Evolutionary conservation across 192 early-diverging fungal species (phyloP).

Genomic region (Umbelopsis ramanniana): DNA sequence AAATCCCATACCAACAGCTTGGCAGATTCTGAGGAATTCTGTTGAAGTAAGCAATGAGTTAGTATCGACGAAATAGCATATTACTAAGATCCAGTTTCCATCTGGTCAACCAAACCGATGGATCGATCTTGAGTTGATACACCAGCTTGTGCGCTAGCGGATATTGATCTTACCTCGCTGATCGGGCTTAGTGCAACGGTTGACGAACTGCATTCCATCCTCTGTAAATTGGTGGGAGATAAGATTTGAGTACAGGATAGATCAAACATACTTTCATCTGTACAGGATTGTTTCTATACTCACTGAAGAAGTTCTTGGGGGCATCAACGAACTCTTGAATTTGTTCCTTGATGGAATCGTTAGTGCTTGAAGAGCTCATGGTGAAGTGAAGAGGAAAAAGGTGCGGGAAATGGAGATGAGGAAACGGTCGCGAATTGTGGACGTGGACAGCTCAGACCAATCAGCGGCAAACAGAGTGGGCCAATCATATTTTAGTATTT

Average conservation of each 20-base stretch:
- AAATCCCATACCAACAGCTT: slow-evolving; percentile 94
- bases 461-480: slow-evolving; percentile 6
- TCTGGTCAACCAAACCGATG: neutral
- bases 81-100: neutral
- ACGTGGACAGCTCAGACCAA: slow-evolving; percentile 24
- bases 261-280: too few species aligned
- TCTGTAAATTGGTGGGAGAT: slow-evolving; percentile 33
- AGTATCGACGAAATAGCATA: neutral
- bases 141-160: neutral
- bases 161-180: slow-evolving; percentile 68
- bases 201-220: slow-evolving; percentile 90
- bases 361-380: slow-evolving; percentile 37
- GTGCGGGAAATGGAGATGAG: slow-evolving; percentile 2
- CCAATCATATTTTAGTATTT: slow-evolving; percentile 1
- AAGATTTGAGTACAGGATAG: neutral
- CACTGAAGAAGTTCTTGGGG: slow-evolving; percentile 83
- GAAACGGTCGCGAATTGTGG: slow-evolving; percentile 10
- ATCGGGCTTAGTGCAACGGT: slow-evolving; percentile 98
- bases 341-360: slow-evolving; percentile 60
- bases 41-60: slow-evolving; percentile 3
- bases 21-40: slow-evolving; percentile 96
- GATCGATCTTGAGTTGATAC: neutral
- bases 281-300: neutral
- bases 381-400: slow-evolving; percentile 19
- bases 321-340: slow-evolving; percentile 73